Conservation (phyloP, 2,329 filamentous ascomycete genomes). For the Colletotrichum phormii region DNA sequence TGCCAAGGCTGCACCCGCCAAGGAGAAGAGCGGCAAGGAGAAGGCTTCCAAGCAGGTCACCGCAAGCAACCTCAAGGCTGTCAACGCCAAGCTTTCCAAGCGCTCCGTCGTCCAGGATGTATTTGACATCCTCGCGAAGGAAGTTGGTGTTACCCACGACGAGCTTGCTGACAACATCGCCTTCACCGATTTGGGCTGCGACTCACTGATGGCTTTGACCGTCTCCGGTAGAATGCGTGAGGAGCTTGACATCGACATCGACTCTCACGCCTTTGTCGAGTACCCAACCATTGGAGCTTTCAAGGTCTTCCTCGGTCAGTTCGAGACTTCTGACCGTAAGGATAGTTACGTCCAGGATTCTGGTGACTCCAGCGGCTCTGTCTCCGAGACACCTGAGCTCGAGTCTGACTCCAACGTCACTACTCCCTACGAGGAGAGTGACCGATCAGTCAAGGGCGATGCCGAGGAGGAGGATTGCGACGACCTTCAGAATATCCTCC, state of each 20-base stretch:
- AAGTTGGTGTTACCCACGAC: constrained; percentile 65
- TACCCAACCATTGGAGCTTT: constrained; percentile 66
- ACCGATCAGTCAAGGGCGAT: constrained; percentile 58
- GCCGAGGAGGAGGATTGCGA: constrained; percentile 47
- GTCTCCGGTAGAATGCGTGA: constrained; percentile 68
- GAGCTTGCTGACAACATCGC: constrained; percentile 68
- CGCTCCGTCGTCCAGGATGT: constrained; percentile 57
- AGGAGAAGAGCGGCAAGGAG: constrained; percentile 50
- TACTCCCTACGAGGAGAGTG: constrained; percentile 64
- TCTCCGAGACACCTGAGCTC: constrained; percentile 58
- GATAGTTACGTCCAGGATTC: constrained; percentile 45
- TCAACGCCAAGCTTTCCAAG: constrained; percentile 62
- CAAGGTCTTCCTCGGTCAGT: constrained; percentile 55
- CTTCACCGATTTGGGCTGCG: constrained; percentile 69
- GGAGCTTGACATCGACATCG: constrained; percentile 66
- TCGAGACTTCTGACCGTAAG: constrained; percentile 45
- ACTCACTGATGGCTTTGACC: constrained; percentile 71
- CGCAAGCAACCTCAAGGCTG: constrained; percentile 57
- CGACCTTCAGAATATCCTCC: constrained; percentile 64
- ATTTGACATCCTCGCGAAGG: constrained; percentile 66
- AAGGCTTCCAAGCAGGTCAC: constrained; percentile 58
- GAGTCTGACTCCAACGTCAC: constrained; percentile 64
- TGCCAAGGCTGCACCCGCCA: constrained; percentile 44
- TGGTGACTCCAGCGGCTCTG: constrained; percentile 50
- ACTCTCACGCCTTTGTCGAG: constrained; percentile 65